Evolutionary conservation across 306 rosid genomes (phyloP).

Genomic region (Rosa multiflora): DNA sequence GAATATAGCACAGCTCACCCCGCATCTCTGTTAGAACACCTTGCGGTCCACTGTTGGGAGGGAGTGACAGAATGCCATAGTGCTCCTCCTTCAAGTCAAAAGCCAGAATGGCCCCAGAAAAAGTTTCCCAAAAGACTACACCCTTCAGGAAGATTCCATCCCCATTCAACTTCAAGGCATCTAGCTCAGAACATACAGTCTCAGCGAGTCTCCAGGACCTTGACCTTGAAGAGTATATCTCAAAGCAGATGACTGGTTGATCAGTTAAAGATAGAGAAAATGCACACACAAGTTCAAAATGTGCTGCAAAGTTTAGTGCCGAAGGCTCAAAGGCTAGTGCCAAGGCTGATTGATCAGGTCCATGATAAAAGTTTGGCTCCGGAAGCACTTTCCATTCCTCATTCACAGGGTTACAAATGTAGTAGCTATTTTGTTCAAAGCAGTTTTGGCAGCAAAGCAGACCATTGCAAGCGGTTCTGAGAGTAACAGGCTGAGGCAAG

Average conservation of each 20-base stretch:
- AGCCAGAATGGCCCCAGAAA: conserved; percentile 22
- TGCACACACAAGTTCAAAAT: conserved; percentile 36
- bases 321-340: conserved; percentile 35
- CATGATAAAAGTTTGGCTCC: conserved; percentile 21
- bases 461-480: conserved; percentile 33
- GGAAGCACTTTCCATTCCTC: conserved; percentile 29
- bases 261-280: conserved; percentile 8
- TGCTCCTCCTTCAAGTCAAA: conserved; percentile 36
- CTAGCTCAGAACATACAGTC: conserved; percentile 14
- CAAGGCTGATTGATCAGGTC: conserved; percentile 17
- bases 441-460: conserved; percentile 34
- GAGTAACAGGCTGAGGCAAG: conserved; percentile 22
- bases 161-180: conserved; percentile 2
- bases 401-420: conserved; percentile 41
- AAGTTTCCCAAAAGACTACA: conserved; percentile 37
- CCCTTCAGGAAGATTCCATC: conserved; percentile 34
- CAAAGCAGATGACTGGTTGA: conserved; percentile 20
- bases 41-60: conserved; percentile 10
- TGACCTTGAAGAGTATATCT: conserved; percentile 48
- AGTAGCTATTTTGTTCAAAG: conserved; percentile 19
- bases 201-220: conserved; percentile 36
- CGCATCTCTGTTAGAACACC: conserved; percentile 24
- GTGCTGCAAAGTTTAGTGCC: conserved; percentile 21
- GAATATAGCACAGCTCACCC: conserved; percentile 37
- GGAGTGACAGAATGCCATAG: conserved; percentile 29